Evolutionary conservation across 1,284 basidiomycete species (phyloP), one percentile per base, ranked within the genome.

Genomic region (Thelephora terrestris): DNA sequence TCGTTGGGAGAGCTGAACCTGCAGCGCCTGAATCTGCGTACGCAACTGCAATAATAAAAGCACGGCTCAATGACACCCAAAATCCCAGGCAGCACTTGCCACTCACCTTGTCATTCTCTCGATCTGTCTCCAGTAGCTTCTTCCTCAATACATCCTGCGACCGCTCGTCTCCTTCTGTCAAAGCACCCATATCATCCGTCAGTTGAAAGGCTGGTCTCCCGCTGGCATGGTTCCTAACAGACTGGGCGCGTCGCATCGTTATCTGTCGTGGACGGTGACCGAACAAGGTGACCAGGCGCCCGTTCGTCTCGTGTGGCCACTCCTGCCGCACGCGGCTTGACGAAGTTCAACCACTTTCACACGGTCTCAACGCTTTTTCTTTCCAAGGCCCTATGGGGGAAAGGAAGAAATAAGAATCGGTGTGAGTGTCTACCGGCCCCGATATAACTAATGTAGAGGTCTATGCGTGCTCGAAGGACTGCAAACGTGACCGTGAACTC

Each of bases 61-160:
- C 17, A 35, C 5, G 12, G 38, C 10, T 38, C 4, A 17, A 40
- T 6, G 34, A 27, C 9, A 16, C 21, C n/a, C 9, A 38, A 40
- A 16, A 16, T n/a, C n/a, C n/a, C n/a, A n/a, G n/a, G n/a, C n/a
- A n/a, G n/a, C n/a, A n/a, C n/a, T n/a, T n/a, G 14, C 34, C 12
- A 55, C 62, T 32, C 45, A 81, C 83, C 65, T 73, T 79, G 62
- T 87, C 84, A 52, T 77, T 79, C 60, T 86, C 83, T 46, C 80
- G 66, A 44, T 84, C 80, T 54, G 78, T 79, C 47, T 84, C 82
- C n/a, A 83, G 60, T 47, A 86, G 64, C 46, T 84, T 80, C 38
- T 72, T 67, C 38, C 81, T 71, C 40, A 87, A 66, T 2, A 69
- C 62, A 47, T 82, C 81, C 56, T 86, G 81, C 18, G 67, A 63